Evolutionary conservation across 306 rosid species (phyloP).

Genomic region (Geum urbanum): DNA sequence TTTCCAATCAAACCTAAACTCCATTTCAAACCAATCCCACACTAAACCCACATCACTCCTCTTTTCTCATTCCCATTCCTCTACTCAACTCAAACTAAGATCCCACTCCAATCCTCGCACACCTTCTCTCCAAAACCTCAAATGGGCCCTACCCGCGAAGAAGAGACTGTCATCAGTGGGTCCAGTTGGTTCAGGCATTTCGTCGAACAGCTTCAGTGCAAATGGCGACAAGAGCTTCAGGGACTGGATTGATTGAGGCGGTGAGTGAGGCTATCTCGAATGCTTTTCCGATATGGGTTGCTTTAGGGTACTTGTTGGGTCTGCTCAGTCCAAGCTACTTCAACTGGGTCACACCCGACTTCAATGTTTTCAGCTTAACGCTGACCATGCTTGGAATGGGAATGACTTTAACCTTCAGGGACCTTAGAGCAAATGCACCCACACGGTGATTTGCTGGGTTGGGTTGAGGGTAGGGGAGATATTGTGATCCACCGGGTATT

Average conservation of each 20-base stretch:
- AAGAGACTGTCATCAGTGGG: neutral
- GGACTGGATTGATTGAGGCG: conserved; percentile 54
- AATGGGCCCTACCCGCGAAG: neutral
- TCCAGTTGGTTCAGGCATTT: conserved; percentile 52
- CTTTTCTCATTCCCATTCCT: neutral
- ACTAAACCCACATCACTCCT: too few species aligned
- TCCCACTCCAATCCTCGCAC: conserved; percentile 18
- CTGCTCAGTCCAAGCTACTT: conserved; percentile 46
- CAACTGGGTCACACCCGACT: conserved; percentile 67
- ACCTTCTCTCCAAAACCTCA: neutral
- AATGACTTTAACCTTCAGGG: conserved; percentile 82
- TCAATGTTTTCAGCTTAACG: conserved; percentile 50
- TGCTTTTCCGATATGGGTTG: conserved; percentile 80
- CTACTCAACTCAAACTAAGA: conserved; percentile 4
- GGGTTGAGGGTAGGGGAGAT: too few species aligned
- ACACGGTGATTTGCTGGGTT: too few species aligned
- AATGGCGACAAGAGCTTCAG: conserved; percentile 35
- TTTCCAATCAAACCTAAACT: conserved; percentile 15
- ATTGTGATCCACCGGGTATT: too few species aligned
- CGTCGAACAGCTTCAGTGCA: conserved; percentile 37
- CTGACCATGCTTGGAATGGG: conserved; percentile 89
- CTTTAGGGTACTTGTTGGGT: conserved; percentile 66
- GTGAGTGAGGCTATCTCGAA: conserved; percentile 51
- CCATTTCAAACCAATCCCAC: conserved; percentile 10
- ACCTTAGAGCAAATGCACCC: too few species aligned